Conservation (phyloP, 768 basidiomycete species). For the Calocera viscosa region DNA sequence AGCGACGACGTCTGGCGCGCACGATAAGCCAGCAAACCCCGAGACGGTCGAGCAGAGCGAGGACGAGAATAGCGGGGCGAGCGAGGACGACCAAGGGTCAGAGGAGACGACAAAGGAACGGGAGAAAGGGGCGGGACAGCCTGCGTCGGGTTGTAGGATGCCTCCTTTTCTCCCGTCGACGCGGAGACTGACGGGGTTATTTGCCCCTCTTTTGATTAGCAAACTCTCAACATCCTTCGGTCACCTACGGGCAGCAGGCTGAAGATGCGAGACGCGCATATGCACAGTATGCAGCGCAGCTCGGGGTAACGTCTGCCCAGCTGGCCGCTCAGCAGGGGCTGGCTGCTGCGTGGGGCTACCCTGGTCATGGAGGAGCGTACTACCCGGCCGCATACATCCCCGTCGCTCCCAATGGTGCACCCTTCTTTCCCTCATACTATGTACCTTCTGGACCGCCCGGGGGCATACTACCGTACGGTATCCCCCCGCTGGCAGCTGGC, state of each 20-base stretch:
- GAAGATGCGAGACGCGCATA: neutral
- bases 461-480: neutral
- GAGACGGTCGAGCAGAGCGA: neutral
- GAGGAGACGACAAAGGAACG: neutral
- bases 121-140: neutral
- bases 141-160: neutral
- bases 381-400: neutral
- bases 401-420: neutral
- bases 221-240: neutral
- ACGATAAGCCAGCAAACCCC: neutral
- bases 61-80: neutral
- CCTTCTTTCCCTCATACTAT: neutral
- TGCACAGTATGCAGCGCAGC: neutral
- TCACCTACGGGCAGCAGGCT: constrained; percentile 5
- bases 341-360: neutral
- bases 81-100: neutral
- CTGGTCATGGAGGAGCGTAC: neutral
- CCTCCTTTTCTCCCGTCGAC: constrained; percentile 9
- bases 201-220: neutral
- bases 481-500: neutral
- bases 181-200: constrained; percentile 9
- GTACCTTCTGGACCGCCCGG: neutral
- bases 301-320: neutral
- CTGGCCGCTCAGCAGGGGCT: neutral
- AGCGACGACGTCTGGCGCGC: neutral